Percentiles rank a stretch among this genome's conserved stretches.
These are phyloP conservation scores for Xylaria cubensis DNA, from an alignment of 495 filamentous ascomycete genomes.

Conservation along the genomic window DNA sequence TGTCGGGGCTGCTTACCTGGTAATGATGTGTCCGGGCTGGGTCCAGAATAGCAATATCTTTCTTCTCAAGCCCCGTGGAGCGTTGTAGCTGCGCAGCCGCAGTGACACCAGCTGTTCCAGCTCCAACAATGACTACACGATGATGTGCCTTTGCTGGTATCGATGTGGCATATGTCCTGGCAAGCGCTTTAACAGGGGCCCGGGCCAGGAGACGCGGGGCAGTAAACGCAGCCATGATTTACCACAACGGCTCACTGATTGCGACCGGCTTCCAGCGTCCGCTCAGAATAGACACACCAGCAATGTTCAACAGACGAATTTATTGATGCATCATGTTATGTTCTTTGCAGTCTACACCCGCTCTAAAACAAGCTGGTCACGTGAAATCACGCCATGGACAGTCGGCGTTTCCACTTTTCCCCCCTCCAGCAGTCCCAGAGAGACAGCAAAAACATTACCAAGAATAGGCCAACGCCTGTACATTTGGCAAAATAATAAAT, in stretches of 20 bases:
- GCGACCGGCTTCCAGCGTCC: neutral
- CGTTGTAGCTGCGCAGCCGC: slow-evolving; percentile 69
- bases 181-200: slow-evolving; percentile 22
- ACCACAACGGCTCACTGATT: slow-evolving; percentile 12
- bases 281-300: neutral
- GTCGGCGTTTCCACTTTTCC: neutral
- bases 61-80: slow-evolving; percentile 58
- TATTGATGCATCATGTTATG: neutral
- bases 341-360: neutral
- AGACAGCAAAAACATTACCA: neutral
- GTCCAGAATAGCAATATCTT: slow-evolving; percentile 73
- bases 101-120: slow-evolving; percentile 65
- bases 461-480: too few relatives aligned
- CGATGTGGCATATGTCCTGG: slow-evolving; percentile 38
- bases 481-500: neutral
- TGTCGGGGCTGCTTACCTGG: slow-evolving; percentile 38
- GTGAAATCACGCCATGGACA: slow-evolving; percentile 39
- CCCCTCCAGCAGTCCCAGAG: neutral
- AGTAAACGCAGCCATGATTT: slow-evolving; percentile 32
- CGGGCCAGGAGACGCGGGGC: slow-evolving; percentile 35
- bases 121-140: slow-evolving; percentile 69
- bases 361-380: slow-evolving; percentile 28
- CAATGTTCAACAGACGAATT: neutral
- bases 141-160: slow-evolving; percentile 53
- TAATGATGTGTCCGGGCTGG: slow-evolving; percentile 71